A percentile compares a stretch with the other conserved stretches of the same genome.
These are phyloP conservation scores for Rhodotorula sp. DNA, from an alignment of 1,284 basidiomycete genomes.

Conservation along the genomic window DNA sequence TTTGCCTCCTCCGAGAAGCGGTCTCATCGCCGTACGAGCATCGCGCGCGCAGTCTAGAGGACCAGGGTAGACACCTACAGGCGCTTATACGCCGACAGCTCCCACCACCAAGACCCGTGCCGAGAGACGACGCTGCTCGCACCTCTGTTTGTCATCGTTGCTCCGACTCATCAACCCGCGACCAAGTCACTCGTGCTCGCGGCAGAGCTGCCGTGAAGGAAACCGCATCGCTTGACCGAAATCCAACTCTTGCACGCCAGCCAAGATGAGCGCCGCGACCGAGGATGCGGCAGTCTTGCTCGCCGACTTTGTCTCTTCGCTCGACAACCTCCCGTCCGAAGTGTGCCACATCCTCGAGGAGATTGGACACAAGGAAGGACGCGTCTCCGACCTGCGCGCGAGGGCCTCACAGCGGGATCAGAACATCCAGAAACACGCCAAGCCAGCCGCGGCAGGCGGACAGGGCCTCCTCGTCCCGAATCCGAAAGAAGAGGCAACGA, in stretches of 20 bases:
- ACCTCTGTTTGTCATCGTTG: not conserved
- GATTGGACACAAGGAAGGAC: constrained; percentile 44
- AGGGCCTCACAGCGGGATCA: constrained; percentile 34
- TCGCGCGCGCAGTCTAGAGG: no score
- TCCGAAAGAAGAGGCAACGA: constrained; percentile 34
- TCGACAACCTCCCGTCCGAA: constrained; percentile 46
- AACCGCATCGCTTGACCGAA: not conserved
- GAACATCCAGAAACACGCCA: constrained; percentile 38
- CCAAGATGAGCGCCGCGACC: not conserved
- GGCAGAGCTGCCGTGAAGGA: no score
- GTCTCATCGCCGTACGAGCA: no score
- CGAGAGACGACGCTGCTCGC: no score
- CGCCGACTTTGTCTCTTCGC: constrained; percentile 44
- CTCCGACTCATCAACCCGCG: not conserved
- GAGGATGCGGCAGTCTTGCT: constrained; percentile 44
- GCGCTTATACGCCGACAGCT: no score
- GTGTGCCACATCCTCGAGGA: constrained; percentile 45
- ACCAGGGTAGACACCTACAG: no score
- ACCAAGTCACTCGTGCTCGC: no score
- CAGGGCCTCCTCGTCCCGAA: constrained; percentile 34
- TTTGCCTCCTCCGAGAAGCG: no score
- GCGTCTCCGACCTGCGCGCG: constrained; percentile 37
- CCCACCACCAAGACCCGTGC: no score
- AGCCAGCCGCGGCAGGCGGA: constrained; percentile 30
- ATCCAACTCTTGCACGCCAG: no score